phyloP scores from a whole-genome alignment of 2,329 filamentous ascomycete species.

The Amylocarpus encephaloides region DNA sequence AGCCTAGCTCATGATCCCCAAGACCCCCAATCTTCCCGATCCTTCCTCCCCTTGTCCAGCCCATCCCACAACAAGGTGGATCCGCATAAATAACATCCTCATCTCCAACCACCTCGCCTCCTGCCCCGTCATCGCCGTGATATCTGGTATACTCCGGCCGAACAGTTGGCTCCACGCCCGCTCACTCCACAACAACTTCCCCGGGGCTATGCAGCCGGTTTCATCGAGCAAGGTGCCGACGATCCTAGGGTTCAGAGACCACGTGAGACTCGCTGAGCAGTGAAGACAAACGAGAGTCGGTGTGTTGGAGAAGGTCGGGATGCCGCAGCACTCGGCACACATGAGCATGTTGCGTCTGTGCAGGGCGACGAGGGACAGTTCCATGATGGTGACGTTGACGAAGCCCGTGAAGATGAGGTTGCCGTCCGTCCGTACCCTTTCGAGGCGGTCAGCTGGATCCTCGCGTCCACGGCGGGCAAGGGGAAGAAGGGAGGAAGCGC shows the following conservation, averaged over 20 bases:
- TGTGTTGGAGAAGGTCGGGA: slow-evolving; percentile 47
- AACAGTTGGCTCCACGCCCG: slow-evolving; percentile 47
- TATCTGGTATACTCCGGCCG: slow-evolving; percentile 38
- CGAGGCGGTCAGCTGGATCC: not conserved
- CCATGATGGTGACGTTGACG: slow-evolving; percentile 27
- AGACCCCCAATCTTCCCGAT: slow-evolving; percentile 35
- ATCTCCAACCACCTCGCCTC: slow-evolving; percentile 44
- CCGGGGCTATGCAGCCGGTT: slow-evolving; percentile 44
- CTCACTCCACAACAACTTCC: slow-evolving; percentile 50
- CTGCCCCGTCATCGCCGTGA: slow-evolving; percentile 34
- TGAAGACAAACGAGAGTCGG: slow-evolving; percentile 34
- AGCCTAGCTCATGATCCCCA: slow-evolving; percentile 31
- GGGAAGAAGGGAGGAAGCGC: not conserved
- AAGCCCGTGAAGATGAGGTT: slow-evolving; percentile 36
- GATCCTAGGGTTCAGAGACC: slow-evolving; percentile 37
- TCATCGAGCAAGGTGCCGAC: slow-evolving; percentile 43
- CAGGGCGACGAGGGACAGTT: slow-evolving; percentile 24
- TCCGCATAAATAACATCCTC: slow-evolving; percentile 43
- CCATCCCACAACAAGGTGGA: slow-evolving; percentile 52
- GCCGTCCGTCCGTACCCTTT: slow-evolving; percentile 32
- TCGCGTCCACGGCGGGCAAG: not conserved
- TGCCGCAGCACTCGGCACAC: slow-evolving; percentile 43
- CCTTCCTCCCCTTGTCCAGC: slow-evolving; percentile 16
- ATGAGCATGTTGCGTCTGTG: slow-evolving; percentile 33
- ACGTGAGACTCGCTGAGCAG: slow-evolving; percentile 29